Base-by-base conservation (phyloP, 2,329 filamentous ascomycete genomes). In the Rhinocladiella mackenziei region DNA sequence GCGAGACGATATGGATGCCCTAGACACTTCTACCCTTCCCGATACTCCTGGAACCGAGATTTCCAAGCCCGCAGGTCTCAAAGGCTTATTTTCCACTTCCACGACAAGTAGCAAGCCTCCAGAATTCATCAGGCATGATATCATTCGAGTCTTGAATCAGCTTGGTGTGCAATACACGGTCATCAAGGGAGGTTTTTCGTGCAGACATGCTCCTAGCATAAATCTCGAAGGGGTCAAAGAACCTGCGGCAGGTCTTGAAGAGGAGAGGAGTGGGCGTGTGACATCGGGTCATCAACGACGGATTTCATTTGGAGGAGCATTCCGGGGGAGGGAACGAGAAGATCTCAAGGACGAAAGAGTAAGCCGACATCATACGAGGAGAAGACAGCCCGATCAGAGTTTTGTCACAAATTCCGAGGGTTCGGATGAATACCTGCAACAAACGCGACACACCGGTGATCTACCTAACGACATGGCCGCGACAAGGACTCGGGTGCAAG, bases 71-170 rank as follows among this genome's bases (percentile, higher is more conserved):
- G 92, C 97, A 2, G 97, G 85, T 64, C 77, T 98, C 45, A 98
- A 97, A 66, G 92, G 92, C 3, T 75, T 98, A 13, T 97, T 98
- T 69, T 97, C 91, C 59, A 92, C 97, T 41, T 94, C 88, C 3
- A 98, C 92, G 0, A 98, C 92, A 5, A 96, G 89, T 45, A 92
- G 83, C 60, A 94, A 94, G 62, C 87, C 91, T 1, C 78, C 97
- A 8, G 73, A 81, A 1, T 81, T 88, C 47, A 98, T 98, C 51
- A 81, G 91, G 28, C 73, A 81, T 5, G 92, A 98, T 61, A 86
- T 98, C 56, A 94, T 94, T 60, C 78, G 91, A 37, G 92, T 97
- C 2, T 69, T 98, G 39, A 84, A 82, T 55, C 83, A 91, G 62
- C 78, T 97, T 11, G 86, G 86, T 11, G 88, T 97, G n/a, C 85